phyloP scores from a whole-genome alignment of 306 rosid genomes.

The Luffa aegyptiaca region DNA sequence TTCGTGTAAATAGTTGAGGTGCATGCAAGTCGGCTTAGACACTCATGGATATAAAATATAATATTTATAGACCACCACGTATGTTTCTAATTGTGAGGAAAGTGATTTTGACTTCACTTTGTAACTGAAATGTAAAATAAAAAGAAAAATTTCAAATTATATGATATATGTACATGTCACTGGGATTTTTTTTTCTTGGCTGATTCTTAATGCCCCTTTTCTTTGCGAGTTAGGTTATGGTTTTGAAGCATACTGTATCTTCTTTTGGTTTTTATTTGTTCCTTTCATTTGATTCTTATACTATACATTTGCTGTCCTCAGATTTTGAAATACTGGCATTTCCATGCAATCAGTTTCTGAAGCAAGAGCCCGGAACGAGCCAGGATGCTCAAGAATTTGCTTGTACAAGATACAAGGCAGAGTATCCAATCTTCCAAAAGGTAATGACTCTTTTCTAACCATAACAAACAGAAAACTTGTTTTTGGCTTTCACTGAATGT shows the following conservation, averaged over 20 bases:
- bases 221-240: neutral
- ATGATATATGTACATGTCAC: neutral
- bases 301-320: conserved; percentile 15
- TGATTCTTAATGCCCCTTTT: neutral
- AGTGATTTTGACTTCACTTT: neutral
- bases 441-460: conserved; percentile 17
- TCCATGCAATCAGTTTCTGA: conserved; percentile 91
- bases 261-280: neutral
- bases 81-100: neutral
- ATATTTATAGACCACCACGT: neutral
- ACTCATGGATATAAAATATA: no score
- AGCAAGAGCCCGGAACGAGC: conserved; percentile 82
- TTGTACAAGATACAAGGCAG: conserved; percentile 70
- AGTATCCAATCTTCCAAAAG: conserved; percentile 84
- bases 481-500: neutral
- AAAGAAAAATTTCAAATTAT: neutral
- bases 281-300: neutral
- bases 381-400: conserved; percentile 62
- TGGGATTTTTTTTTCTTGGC: neutral
- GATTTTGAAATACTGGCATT: conserved; percentile 91
- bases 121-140: neutral
- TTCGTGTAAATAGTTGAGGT: neutral
- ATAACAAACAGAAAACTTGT: neutral
- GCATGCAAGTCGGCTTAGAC: neutral
- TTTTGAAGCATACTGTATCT: neutral